These are phyloP conservation scores for Endogone sp. DNA, from an alignment of 192 early-diverging fungal species.

Conservation along the genomic window DNA sequence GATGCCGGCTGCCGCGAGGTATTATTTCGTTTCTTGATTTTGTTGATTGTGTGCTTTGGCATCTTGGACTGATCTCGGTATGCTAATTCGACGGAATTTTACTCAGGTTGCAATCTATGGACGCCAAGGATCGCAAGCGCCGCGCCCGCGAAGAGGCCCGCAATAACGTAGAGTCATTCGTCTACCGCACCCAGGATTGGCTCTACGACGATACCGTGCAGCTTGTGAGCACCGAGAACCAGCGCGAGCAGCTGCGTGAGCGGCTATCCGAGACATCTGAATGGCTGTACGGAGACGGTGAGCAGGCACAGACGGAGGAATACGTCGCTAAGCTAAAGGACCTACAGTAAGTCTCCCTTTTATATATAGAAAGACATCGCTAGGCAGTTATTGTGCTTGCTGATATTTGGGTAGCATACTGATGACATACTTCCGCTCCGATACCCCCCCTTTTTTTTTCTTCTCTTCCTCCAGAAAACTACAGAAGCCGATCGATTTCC, in stretches of 20 bases:
- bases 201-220: conserved; percentile 71
- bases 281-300: conserved; percentile 85
- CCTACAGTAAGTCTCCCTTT: conserved; percentile 39
- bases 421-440: neutral
- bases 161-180: conserved; percentile 87
- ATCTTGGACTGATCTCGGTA: neutral
- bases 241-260: conserved; percentile 61
- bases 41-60: too few species aligned
- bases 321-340: conserved; percentile 49
- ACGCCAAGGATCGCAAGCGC: conserved; percentile 66
- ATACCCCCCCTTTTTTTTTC: neutral
- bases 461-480: conserved; percentile 26
- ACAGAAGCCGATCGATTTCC: conserved; percentile 42
- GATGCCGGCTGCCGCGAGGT: conserved; percentile 26
- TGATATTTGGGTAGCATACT: neutral
- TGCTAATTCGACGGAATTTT: conserved; percentile 17
- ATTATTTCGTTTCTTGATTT: conserved; percentile 10
- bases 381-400: too few species aligned
- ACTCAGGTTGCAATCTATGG: conserved; percentile 53
- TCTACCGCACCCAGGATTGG: conserved; percentile 84
- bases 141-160: conserved; percentile 73
- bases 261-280: conserved; percentile 59
- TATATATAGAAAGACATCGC: too few species aligned
- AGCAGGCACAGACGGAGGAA: conserved; percentile 60
- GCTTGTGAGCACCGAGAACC: conserved; percentile 62